Evolutionary conservation across 441 rosid species (phyloP).

Genomic region (Erysimum pusillum): DNA sequence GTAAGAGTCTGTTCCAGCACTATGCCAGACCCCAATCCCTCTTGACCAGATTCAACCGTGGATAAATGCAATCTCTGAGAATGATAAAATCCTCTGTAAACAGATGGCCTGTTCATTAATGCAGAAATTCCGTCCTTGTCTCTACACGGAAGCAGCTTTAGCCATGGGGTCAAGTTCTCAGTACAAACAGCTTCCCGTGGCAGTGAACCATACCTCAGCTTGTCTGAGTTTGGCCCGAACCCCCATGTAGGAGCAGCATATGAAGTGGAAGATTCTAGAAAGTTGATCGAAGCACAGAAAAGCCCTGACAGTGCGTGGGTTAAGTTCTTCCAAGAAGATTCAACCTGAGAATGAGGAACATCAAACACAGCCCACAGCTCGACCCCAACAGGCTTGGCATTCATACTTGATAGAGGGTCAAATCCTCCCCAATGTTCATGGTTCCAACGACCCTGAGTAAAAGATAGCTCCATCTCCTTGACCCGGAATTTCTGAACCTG

Average conservation of each 20-base stretch:
- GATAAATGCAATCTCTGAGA: constrained; percentile 82
- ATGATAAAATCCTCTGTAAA: constrained; percentile 90
- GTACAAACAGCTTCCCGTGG: constrained; percentile 99
- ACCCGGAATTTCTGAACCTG: constrained; percentile 82
- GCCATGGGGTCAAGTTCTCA: constrained; percentile 98
- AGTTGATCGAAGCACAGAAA: constrained; percentile 96
- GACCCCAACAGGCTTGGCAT: constrained; percentile 96
- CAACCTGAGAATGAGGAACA: constrained; percentile 77
- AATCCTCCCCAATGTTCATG: constrained; percentile 96
- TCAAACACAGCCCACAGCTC: constrained; percentile 98
- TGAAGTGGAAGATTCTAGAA: constrained; percentile 82
- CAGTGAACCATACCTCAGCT: constrained; percentile 83
- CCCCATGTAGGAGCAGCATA: constrained; percentile 89
- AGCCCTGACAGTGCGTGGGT: constrained; percentile 92
- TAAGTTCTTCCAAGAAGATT: constrained; percentile 88
- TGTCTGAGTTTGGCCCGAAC: constrained; percentile 66
- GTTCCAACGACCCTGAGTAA: constrained; percentile 98
- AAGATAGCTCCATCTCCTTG: constrained; percentile 94
- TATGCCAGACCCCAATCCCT: constrained; percentile 59
- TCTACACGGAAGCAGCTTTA: constrained; percentile 96
- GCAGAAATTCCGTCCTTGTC: constrained; percentile 89
- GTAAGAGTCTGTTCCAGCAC: constrained; percentile 86
- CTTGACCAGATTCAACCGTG: constrained; percentile 46
- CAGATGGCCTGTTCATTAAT: constrained; percentile 88
- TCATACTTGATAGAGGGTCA: constrained; percentile 84